phyloP scores from a whole-genome alignment of 2,329 filamentous ascomycete species.

The Stagonosporopsis chrysanthemi region DNA sequence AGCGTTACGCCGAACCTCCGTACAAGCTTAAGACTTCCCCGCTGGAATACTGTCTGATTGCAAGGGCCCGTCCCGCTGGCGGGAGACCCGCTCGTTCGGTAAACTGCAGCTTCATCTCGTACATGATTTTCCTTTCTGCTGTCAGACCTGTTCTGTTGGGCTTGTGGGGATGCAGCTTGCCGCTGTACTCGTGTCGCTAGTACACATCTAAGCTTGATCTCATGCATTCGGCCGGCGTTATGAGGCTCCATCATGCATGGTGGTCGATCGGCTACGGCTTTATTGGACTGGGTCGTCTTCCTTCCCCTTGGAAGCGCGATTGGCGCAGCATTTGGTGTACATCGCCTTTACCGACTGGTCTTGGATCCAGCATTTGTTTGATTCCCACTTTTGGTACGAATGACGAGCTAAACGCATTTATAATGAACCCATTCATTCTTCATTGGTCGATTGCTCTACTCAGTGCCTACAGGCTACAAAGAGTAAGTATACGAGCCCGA shows the following conservation, averaged over 20 bases:
- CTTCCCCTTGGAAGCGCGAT: constrained; percentile 13
- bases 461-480: neutral
- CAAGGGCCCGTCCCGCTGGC: constrained; percentile 23
- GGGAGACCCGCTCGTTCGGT: constrained; percentile 23
- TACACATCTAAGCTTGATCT: constrained; percentile 21
- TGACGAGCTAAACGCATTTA: constrained; percentile 26
- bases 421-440: constrained; percentile 6
- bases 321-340: constrained; percentile 17
- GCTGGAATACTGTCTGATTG: constrained; percentile 24
- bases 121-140: constrained; percentile 34
- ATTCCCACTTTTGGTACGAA: constrained; percentile 29
- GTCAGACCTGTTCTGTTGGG: constrained; percentile 35
- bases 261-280: constrained; percentile 13
- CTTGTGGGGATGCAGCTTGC: constrained; percentile 21
- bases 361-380: constrained; percentile 19
- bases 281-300: neutral
- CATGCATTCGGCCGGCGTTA: constrained; percentile 22
- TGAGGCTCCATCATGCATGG: constrained; percentile 27
- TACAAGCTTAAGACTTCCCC: constrained; percentile 20
- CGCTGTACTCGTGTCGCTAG: constrained; percentile 21
- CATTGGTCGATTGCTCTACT: neutral
- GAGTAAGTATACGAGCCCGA: neutral
- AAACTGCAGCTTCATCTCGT: constrained; percentile 32
- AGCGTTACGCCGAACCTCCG: constrained; percentile 33
- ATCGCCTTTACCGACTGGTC: constrained; percentile 4